phyloP scores from a whole-genome alignment of 495 filamentous ascomycete species.

The Symbiotaphrina buchneri region DNA sequence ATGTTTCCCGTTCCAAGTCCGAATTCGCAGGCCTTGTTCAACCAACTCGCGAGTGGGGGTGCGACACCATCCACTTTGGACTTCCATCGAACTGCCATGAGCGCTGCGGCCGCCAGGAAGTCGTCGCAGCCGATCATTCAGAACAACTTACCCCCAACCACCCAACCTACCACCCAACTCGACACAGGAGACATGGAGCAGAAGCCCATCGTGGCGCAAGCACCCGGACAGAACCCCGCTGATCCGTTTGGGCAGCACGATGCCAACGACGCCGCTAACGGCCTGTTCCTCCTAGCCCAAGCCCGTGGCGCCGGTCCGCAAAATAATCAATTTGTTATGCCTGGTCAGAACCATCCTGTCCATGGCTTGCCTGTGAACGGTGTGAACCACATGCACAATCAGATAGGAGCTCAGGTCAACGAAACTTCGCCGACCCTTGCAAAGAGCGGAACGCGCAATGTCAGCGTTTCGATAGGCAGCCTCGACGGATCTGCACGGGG shows the following conservation, averaged over 20 bases:
- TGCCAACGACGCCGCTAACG: conserved; percentile 84
- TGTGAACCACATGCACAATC: conserved; percentile 13
- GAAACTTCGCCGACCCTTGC: conserved; percentile 14
- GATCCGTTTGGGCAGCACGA: conserved; percentile 67
- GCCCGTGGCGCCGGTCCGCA: conserved; percentile 35
- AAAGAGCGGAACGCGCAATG: conserved; percentile 10
- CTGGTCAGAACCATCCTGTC: conserved; percentile 19
- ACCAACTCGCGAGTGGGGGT: conserved; percentile 54
- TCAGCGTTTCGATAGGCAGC: conserved; percentile 12
- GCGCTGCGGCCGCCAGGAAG: conserved; percentile 38
- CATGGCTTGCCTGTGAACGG: conserved; percentile 9
- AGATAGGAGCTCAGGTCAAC: conserved; percentile 8
- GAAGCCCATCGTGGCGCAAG: conserved; percentile 18
- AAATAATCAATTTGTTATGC: conserved; percentile 24
- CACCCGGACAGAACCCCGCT: conserved; percentile 8
- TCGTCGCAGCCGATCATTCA: background rate
- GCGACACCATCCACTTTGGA: conserved; percentile 80
- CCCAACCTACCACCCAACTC: conserved; percentile 15
- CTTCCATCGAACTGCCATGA: conserved; percentile 84
- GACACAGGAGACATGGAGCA: conserved; percentile 19
- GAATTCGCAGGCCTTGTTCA: conserved; percentile 59
- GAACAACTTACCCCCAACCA: conserved; percentile 16
- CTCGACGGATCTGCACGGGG: conserved; percentile 21
- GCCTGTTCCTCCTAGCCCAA: conserved; percentile 76
- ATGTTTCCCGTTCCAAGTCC: conserved; percentile 92